phyloP scores from a whole-genome alignment of 352 stramenopile species.

The Phytophthora chlamydospora region DNA sequence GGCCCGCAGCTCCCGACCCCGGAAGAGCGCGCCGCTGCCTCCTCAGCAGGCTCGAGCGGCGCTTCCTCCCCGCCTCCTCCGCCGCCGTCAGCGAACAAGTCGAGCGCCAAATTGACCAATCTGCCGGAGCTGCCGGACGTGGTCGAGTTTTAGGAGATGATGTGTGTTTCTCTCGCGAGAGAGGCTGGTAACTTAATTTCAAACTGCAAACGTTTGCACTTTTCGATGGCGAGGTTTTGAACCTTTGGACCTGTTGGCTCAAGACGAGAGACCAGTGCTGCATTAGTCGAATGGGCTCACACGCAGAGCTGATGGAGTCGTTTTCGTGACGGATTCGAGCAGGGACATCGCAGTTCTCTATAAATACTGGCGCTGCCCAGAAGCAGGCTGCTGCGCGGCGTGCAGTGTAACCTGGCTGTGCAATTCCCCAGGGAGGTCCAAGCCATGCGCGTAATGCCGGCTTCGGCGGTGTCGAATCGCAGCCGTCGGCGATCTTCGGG shows the following conservation, averaged over 20 bases:
- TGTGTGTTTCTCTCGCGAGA: conserved; percentile 9
- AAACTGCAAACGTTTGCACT: conserved; percentile 16
- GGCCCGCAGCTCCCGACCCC: conserved; percentile 50
- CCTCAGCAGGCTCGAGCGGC: conserved; percentile 26
- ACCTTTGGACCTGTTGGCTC: no score
- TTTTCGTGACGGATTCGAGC: conserved; percentile 8
- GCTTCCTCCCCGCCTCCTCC: conserved; percentile 19
- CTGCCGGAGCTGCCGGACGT: conserved; percentile 63
- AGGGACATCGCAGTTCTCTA: conserved; percentile 4
- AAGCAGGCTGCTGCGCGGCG: conserved; percentile 4
- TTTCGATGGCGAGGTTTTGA: no score
- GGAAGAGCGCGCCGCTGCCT: conserved; percentile 32
- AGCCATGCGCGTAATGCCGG: conserved; percentile 28
- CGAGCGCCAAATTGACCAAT: conserved; percentile 31
- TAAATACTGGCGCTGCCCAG: conserved; percentile 14
- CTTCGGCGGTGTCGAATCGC: conserved; percentile 16
- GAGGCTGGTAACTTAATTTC: conserved; percentile 43
- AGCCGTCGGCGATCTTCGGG: conserved; percentile 36
- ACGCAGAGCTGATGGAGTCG: background rate
- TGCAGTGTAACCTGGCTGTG: conserved; percentile 13
- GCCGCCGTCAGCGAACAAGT: conserved; percentile 12
- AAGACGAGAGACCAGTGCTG: no score
- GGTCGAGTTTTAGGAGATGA: conserved; percentile 46
- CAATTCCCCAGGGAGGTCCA: conserved; percentile 4
- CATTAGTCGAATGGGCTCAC: no score